Conservation (phyloP, 1,284 basidiomycete species). For the Cutaneotrichosporon cavernicola region DNA sequence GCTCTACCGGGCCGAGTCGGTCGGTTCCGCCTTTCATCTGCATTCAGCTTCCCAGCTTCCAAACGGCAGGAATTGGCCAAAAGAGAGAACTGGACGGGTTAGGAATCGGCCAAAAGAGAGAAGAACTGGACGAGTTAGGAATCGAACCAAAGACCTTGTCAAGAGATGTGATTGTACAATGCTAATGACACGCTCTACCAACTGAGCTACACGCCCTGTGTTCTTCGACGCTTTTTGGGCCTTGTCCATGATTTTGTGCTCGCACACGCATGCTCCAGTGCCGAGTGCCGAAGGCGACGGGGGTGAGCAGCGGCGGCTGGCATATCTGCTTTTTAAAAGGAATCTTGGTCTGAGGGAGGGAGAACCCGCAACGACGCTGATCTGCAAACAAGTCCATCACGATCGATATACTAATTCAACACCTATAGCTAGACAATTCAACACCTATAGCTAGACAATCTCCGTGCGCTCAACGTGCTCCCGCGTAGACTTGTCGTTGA, state of each 20-base stretch:
- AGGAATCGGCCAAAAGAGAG: not conserved
- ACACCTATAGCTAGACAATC: not conserved
- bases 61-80: no score
- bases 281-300: not conserved
- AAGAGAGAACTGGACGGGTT: no score
- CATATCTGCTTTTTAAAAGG: no score
- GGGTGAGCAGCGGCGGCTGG: no score
- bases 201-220: constrained; percentile 2
- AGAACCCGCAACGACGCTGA: no score
- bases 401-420: no score
- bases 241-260: not conserved
- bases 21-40: no score
- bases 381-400: no score
- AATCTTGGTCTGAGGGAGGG: no score
- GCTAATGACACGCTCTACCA: constrained; percentile 3
- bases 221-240: not conserved
- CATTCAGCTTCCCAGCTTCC: no score
- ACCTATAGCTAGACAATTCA: not conserved
- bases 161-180: not conserved
- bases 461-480: not conserved
- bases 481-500: not conserved
- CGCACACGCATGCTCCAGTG: not conserved
- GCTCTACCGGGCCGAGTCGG: no score
- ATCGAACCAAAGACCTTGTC: constrained; percentile 3
- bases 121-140: constrained; percentile 3